phyloP scores from a whole-genome alignment of 768 basidiomycete genomes.

The Lactarius psammicola region DNA sequence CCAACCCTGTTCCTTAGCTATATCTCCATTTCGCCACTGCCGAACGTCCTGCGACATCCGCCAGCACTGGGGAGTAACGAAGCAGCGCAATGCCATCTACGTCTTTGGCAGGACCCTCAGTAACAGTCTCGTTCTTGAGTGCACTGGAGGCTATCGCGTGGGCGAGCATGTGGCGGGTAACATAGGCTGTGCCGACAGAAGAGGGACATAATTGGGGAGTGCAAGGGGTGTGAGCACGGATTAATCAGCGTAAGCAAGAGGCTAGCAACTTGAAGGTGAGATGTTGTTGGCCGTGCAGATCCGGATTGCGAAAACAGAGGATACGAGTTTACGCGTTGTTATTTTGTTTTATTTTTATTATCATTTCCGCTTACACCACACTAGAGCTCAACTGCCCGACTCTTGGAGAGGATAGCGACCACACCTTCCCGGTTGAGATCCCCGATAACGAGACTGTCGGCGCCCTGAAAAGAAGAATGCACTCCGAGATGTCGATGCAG shows the following conservation, averaged over 20 bases:
- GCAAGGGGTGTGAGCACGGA: constrained; percentile 97
- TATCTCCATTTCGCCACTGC: constrained; percentile 69
- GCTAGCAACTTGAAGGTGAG: constrained; percentile 88
- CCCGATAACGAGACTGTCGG: too few relatives aligned
- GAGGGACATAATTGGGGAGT: constrained; percentile 82
- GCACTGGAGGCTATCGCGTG: constrained; percentile 94
- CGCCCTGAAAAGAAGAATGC: too few relatives aligned
- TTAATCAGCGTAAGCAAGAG: constrained; percentile 93
- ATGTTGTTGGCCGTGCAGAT: constrained; percentile 80
- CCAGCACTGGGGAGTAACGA: constrained; percentile 42
- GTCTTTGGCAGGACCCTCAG: constrained; percentile 92
- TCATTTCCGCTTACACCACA: too few relatives aligned
- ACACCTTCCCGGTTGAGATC: too few relatives aligned
- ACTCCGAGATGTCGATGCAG: too few relatives aligned
- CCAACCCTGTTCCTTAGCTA: constrained; percentile 99
- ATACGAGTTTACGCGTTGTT: too few relatives aligned
- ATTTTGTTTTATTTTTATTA: too few relatives aligned
- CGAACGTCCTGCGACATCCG: constrained; percentile 56
- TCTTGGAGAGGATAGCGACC: too few relatives aligned
- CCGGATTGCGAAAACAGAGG: constrained; percentile 66
- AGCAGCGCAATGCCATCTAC: constrained; percentile 77
- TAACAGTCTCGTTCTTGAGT: constrained; percentile 93
- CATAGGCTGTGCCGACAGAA: constrained; percentile 82
- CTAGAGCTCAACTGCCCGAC: too few relatives aligned
- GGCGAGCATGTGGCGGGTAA: constrained; percentile 86